These are phyloP conservation scores for Amoebophrya sp. DNA, from an alignment of 169 alveolate genomes.

Conservation along the genomic window DNA sequence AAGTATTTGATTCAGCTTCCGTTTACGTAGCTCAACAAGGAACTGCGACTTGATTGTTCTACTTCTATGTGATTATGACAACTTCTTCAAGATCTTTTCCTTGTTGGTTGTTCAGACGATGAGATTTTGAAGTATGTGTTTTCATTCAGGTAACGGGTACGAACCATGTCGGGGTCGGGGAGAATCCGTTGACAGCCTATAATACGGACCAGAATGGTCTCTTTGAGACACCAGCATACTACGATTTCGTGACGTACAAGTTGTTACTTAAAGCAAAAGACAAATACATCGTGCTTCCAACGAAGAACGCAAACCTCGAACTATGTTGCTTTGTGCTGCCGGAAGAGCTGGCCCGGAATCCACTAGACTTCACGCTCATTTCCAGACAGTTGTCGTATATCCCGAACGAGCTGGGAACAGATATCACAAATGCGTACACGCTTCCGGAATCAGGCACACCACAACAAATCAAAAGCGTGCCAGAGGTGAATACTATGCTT, in stretches of 20 bases:
- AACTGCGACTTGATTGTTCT: no score
- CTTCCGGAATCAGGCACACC: not conserved
- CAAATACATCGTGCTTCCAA: not conserved
- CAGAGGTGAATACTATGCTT: no score
- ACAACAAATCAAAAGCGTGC: not conserved
- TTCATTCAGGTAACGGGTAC: conserved; percentile 14
- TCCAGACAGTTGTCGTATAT: not conserved
- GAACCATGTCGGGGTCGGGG: not conserved
- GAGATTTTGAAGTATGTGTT: no score
- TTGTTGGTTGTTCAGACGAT: no score
- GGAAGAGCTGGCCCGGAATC: not conserved
- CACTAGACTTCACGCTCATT: not conserved
- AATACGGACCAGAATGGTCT: not conserved
- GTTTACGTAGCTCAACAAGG: no score
- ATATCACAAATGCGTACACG: not conserved
- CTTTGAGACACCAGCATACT: not conserved
- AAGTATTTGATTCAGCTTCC: no score
- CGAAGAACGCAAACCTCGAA: not conserved
- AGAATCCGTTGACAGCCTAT: not conserved
- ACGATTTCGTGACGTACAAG: not conserved
- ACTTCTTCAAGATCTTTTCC: no score
- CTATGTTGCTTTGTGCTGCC: not conserved
- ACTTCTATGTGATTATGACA: no score
- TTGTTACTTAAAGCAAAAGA: not conserved
- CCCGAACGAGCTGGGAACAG: conserved; percentile 9